Percentiles rank a stretch among this genome's conserved stretches.
Conservation (phyloP, 345 rosid genomes). For the Cardiospermum halicacabum region DNA sequence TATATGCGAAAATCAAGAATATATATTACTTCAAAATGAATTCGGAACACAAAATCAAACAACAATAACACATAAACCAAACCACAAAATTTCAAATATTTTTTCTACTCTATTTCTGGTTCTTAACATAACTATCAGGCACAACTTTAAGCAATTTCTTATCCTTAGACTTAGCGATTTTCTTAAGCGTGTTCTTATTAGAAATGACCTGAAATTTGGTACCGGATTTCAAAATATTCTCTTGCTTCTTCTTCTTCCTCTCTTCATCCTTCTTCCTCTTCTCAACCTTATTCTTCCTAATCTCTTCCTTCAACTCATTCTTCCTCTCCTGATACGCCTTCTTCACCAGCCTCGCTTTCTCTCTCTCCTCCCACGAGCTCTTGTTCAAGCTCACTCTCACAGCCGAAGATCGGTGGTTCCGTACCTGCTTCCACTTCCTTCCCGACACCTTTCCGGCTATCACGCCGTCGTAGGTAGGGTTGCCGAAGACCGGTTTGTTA, state of each 20-base stretch:
- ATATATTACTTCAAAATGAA: too few species aligned
- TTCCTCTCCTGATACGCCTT: conserved; percentile 72
- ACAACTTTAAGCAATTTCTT: conserved; percentile 71
- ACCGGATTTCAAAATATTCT: conserved; percentile 71
- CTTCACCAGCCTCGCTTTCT: conserved; percentile 64
- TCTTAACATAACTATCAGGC: conserved; percentile 53
- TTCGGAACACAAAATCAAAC: too few species aligned
- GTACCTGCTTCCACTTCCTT: conserved; percentile 72
- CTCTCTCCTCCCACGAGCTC: conserved; percentile 56
- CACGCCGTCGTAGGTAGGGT: conserved; percentile 86
- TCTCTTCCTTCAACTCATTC: conserved; percentile 79
- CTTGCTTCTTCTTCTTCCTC: conserved; percentile 84
- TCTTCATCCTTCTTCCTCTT: conserved; percentile 85
- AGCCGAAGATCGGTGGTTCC: conserved; percentile 71
- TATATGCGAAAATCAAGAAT: too few species aligned
- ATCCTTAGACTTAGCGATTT: conserved; percentile 68
- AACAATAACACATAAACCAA: too few species aligned
- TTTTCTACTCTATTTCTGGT: conserved; percentile 21
- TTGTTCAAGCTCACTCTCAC: conserved; percentile 51
- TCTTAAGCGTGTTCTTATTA: conserved; percentile 82
- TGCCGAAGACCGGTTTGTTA: conserved; percentile 55
- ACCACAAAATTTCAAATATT: too few species aligned
- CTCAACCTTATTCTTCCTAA: conserved; percentile 65
- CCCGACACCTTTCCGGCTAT: conserved; percentile 90
- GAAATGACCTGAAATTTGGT: conserved; percentile 76